phyloP scores from a whole-genome alignment of 768 basidiomycete species.

The Myochromella boudieri region DNA sequence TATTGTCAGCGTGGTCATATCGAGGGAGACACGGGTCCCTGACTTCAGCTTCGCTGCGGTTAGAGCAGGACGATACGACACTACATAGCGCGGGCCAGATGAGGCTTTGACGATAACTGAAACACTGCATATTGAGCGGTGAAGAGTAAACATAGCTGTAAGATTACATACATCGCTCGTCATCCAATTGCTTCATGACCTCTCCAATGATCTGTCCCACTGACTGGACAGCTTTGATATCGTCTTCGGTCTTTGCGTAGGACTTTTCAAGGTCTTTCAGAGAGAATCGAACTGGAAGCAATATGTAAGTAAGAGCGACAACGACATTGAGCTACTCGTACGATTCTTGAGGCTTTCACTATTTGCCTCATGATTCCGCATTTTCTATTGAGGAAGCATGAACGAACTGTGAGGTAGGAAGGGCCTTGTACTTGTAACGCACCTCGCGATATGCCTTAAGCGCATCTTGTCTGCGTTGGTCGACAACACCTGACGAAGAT shows the following conservation, averaged over 20 bases:
- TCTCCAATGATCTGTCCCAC: constrained; percentile 99
- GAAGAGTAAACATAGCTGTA: not conserved
- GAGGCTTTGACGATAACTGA: constrained; percentile 98
- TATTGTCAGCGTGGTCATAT: constrained; percentile 99
- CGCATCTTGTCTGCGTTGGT: constrained; percentile 71
- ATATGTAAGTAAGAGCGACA: not conserved
- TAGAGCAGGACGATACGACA: constrained; percentile 91
- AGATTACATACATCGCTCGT: constrained; percentile 82
- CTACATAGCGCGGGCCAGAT: constrained; percentile 96
- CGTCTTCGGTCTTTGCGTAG: constrained; percentile 95
- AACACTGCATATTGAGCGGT: constrained; percentile 1
- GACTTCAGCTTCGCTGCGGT: constrained; percentile 91
- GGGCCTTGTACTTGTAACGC: constrained; percentile 7
- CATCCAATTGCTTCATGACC: constrained; percentile 97
- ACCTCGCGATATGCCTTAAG: constrained; percentile 80
- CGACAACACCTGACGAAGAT: constrained; percentile 60
- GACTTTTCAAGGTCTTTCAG: constrained; percentile 87
- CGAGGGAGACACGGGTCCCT: constrained; percentile 93
- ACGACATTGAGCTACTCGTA: constrained; percentile 38
- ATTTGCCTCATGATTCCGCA: constrained; percentile 85
- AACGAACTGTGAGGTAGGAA: too few relatives aligned
- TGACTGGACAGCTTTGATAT: constrained; percentile 98
- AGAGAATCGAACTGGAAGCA: constrained; percentile 76
- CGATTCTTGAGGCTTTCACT: constrained; percentile 89
- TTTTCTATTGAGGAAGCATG: constrained; percentile 64